phyloP scores from a whole-genome alignment of 2,329 filamentous ascomycete species.

The Trichoderma sp. region DNA sequence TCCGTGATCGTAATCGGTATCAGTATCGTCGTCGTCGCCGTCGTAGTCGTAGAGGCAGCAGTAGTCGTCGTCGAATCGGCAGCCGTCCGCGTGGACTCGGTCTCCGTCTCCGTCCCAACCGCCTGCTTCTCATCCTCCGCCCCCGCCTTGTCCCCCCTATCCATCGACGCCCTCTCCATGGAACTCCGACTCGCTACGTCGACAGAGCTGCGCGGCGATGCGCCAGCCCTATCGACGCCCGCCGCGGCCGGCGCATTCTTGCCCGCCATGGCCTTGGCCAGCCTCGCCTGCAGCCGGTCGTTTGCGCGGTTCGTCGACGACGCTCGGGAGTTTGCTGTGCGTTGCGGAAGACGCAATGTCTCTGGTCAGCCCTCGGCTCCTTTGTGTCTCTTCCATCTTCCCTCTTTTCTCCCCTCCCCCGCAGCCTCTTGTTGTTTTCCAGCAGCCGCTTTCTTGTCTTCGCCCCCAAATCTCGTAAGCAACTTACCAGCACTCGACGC shows the following conservation, averaged over 20 bases:
- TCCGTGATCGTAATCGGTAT: constrained; percentile 10
- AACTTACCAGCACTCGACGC: constrained; percentile 28
- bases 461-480: background rate
- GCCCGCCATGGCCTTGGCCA: constrained; percentile 83
- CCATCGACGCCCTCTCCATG: constrained; percentile 39
- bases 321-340: constrained; percentile 57
- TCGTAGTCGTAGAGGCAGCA: background rate
- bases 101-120: constrained; percentile 29
- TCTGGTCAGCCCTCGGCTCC: constrained; percentile 2
- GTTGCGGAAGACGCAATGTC: background rate
- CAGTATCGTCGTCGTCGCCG: background rate
- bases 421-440: background rate
- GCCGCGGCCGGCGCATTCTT: constrained; percentile 49
- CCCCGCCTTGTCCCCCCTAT: constrained; percentile 31
- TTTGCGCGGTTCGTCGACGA: constrained; percentile 58
- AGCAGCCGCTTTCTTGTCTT: background rate
- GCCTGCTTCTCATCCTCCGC: constrained; percentile 25
- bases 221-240: constrained; percentile 49
- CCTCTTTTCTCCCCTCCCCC: background rate
- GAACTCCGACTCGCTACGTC: constrained; percentile 38
- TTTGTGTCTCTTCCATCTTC: background rate
- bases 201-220: constrained; percentile 44
- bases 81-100: background rate
- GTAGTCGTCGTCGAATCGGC: background rate
- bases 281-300: constrained; percentile 82